Percentiles rank a stretch among this genome's conserved stretches.
Conservation (phyloP, 176 grass and related monocot species). For the Avena eriantha region DNA sequence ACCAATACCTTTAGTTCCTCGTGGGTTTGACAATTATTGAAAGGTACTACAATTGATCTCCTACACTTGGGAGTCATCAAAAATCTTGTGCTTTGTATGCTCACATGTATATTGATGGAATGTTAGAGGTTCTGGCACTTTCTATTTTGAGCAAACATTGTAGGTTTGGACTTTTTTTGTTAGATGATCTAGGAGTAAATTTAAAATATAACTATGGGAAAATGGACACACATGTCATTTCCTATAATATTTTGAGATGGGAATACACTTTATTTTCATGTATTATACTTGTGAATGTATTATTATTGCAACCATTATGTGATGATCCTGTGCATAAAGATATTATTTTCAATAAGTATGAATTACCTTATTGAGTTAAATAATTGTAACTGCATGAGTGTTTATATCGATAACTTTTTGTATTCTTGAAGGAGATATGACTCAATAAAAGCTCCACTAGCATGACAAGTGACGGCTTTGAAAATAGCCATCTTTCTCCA, state of each 20-base stretch:
- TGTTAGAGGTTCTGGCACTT: background rate
- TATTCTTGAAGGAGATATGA: slow-evolving; percentile 78
- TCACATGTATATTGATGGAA: background rate
- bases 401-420: slow-evolving; percentile 37
- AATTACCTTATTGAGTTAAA: slow-evolving; percentile 17
- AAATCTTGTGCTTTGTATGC: too few relatives aligned
- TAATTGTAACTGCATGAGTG: background rate
- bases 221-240: background rate
- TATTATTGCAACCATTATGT: background rate
- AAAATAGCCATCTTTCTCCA: too few relatives aligned
- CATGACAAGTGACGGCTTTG: too few relatives aligned
- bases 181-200: background rate
- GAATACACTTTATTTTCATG: background rate
- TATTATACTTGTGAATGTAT: background rate
- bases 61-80: too few relatives aligned
- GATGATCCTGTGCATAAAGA: background rate
- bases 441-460: slow-evolving; percentile 57
- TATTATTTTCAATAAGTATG: background rate
- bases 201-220: background rate
- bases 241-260: background rate
- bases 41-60: too few relatives aligned
- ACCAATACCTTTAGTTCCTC: too few relatives aligned
- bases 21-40: too few relatives aligned
- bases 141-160: background rate
- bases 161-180: background rate